Conservation (phyloP, 169 alveolate species). For the Plasmodium vinckei region DNA sequence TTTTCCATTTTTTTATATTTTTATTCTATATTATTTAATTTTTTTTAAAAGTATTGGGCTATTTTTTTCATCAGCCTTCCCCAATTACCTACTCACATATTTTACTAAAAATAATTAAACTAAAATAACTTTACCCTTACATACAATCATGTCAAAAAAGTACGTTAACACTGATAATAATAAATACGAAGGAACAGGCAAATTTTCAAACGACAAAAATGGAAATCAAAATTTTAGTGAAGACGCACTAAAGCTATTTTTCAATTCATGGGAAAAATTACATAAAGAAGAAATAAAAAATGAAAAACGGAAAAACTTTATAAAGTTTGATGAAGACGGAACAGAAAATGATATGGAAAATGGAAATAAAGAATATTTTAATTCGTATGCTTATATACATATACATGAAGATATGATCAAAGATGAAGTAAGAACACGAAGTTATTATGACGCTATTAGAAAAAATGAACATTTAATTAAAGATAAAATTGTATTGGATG, state of each 20-base stretch:
- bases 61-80: no score
- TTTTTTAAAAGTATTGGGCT: no score
- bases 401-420: constrained; percentile 98
- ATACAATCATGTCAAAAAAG: no score
- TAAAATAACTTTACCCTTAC: no score
- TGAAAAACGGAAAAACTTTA: constrained; percentile 47
- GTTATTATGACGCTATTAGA: constrained; percentile 92
- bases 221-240: constrained; percentile 17
- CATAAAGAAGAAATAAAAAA: constrained; percentile 33
- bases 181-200: constrained; percentile 9
- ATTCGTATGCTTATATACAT: constrained; percentile 96
- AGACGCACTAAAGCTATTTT: constrained; percentile 33
- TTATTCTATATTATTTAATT: no score
- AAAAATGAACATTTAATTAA: constrained; percentile 93
- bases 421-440: constrained; percentile 95
- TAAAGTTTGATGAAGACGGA: constrained; percentile 18
- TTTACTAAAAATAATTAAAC: no score
- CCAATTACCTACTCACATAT: no score
- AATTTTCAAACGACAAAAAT: not conserved
- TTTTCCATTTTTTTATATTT: no score
- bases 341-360: constrained; percentile 37
- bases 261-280: constrained; percentile 27
- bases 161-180: no score
- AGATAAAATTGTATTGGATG: constrained; percentile 97
- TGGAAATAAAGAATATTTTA: constrained; percentile 89